Evolutionary conservation across 345 rosid species (phyloP).

Genomic region (Eutrema heterophyllum): DNA sequence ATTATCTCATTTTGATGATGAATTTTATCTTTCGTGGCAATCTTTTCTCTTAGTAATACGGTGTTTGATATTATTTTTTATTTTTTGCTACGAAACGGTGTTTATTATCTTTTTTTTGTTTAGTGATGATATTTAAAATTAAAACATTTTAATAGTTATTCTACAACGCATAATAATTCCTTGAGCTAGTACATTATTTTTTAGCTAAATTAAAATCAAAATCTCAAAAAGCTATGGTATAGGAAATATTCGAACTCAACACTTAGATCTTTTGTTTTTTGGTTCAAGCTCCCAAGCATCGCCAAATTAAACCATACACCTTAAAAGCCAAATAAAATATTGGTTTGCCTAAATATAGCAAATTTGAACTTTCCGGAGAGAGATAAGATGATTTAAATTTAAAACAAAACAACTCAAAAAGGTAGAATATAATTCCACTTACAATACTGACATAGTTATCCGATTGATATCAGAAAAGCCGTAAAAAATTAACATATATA

Average conservation of each 20-base stretch:
- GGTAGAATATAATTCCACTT: slow-evolving; percentile 4
- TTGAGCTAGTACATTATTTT: neutral
- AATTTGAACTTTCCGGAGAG: neutral
- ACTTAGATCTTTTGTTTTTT: neutral
- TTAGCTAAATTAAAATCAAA: neutral
- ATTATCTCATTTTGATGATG: no score
- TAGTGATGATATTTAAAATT: neutral
- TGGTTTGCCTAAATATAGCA: slow-evolving; percentile 4
- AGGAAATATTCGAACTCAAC: neutral
- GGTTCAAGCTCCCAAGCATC: neutral
- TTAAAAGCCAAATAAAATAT: neutral
- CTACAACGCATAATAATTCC: neutral
- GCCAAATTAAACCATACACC: neutral
- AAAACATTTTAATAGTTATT: neutral
- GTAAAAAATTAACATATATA: neutral
- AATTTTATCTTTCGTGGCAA: no score
- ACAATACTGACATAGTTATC: neutral
- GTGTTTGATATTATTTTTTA: neutral
- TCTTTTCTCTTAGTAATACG: neutral
- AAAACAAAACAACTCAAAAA: neutral
- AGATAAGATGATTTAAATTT: neutral
- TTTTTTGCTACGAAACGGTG: no score
- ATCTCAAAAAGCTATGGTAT: neutral
- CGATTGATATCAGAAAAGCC: neutral
- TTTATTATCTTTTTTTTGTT: no score